Percentiles rank a stretch among this genome's conserved stretches.
These are phyloP conservation scores for Capsicum pubescens DNA, from an alignment of 257 asterid species.

Conservation along the genomic window DNA sequence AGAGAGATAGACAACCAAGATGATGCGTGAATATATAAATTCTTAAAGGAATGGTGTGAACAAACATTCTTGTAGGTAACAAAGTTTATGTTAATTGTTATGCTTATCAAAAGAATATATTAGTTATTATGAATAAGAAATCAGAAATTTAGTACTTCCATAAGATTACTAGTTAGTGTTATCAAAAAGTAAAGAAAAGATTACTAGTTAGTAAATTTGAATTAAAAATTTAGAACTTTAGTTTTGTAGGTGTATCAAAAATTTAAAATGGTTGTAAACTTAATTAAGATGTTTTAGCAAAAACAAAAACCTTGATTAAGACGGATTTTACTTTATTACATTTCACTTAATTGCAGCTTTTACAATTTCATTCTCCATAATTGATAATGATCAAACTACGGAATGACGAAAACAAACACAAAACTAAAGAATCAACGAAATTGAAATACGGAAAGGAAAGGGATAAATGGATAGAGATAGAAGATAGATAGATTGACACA, in stretches of 20 bases:
- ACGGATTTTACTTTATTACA: neutral
- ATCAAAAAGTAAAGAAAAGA: neutral
- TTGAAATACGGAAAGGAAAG: no score
- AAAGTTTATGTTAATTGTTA: neutral
- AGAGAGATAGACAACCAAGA: neutral
- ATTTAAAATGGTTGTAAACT: neutral
- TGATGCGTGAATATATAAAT: neutral
- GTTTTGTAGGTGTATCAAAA: neutral
- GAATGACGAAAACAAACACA: no score
- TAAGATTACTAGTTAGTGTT: neutral
- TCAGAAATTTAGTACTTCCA: neutral
- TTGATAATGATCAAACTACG: no score
- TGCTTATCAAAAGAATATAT: neutral
- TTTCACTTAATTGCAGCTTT: neutral
- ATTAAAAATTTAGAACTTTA: neutral
- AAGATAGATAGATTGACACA: no score
- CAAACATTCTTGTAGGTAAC: neutral
- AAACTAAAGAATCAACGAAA: no score
- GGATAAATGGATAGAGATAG: no score
- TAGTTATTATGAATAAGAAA: neutral
- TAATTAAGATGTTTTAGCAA: neutral
- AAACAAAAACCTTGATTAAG: conserved; percentile 1
- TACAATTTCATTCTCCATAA: neutral
- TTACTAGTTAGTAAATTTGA: conserved; percentile 14
- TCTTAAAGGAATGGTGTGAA: conserved; percentile 5